phyloP scores from a whole-genome alignment of 257 asterid genomes.

The Penstemon eatonii region DNA sequence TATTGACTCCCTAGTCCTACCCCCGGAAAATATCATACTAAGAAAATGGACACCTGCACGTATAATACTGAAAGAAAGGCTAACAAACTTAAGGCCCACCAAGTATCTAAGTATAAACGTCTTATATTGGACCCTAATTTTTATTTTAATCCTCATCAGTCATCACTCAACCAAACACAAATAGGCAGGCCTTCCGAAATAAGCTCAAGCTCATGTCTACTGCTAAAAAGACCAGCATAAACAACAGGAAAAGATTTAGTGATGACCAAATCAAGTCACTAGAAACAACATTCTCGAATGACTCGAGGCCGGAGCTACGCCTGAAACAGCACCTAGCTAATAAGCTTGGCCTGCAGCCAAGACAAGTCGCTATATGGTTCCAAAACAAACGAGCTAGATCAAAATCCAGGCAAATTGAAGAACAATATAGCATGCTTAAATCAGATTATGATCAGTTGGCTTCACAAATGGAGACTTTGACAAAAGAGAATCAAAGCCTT shows the following conservation, averaged over 20 bases:
- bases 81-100: constrained; percentile 10
- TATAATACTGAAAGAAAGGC: neutral
- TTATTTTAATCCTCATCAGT: no score
- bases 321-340: constrained; percentile 70
- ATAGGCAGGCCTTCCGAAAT: neutral
- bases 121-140: neutral
- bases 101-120: constrained; percentile 17
- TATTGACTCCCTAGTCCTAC: neutral
- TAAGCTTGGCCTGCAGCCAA: constrained; percentile 72
- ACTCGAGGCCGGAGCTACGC: constrained; percentile 67
- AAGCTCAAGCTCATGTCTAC: constrained; percentile 29
- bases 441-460: constrained; percentile 50
- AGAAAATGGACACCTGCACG: constrained; percentile 15
- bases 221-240: constrained; percentile 27
- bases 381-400: constrained; percentile 74
- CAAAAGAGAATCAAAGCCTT: constrained; percentile 60
- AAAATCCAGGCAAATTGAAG: constrained; percentile 67
- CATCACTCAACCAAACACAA: neutral
- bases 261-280: constrained; percentile 69
- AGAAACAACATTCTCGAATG: constrained; percentile 60
- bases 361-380: constrained; percentile 91
- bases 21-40: constrained; percentile 9
- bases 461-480: constrained; percentile 51
- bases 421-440: constrained; percentile 52
- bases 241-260: constrained; percentile 54